Evolutionary conservation across 176 grass and related monocot species (phyloP).

Genomic region (Rhynchospora tenuis): DNA sequence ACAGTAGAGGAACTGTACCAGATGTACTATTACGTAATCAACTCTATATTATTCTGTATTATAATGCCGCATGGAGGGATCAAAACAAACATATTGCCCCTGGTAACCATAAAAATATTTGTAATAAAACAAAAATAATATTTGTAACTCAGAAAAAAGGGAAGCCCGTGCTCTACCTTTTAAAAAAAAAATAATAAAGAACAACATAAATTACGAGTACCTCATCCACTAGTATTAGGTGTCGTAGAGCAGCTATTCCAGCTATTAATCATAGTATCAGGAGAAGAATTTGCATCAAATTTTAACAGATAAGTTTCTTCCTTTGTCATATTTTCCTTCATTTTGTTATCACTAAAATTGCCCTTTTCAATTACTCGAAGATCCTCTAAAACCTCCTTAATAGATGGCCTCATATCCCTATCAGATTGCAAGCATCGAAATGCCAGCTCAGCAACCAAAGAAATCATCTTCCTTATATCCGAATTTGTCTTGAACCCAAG

Average conservation of each 20-base stretch:
- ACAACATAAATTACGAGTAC: not conserved
- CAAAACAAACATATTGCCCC: too few species aligned
- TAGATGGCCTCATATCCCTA: slow-evolving; percentile 51
- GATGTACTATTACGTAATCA: not conserved
- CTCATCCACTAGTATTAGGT: slow-evolving; percentile 45
- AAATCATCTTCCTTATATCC: slow-evolving; percentile 43
- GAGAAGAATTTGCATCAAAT: slow-evolving; percentile 22
- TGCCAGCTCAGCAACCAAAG: slow-evolving; percentile 54
- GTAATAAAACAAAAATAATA: not conserved
- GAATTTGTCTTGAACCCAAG: slow-evolving; percentile 34
- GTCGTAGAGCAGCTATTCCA: slow-evolving; percentile 48
- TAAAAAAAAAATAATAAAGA: too few species aligned
- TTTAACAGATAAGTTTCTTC: slow-evolving; percentile 39
- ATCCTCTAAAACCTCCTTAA: slow-evolving; percentile 63
- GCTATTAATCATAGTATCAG: slow-evolving; percentile 39
- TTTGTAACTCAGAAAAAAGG: not conserved
- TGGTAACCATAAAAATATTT: not conserved
- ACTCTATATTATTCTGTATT: not conserved
- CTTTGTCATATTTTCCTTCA: slow-evolving; percentile 15
- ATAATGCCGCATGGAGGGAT: too few species aligned
- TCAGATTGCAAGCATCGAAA: slow-evolving; percentile 72
- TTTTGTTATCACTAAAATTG: not conserved
- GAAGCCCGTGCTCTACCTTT: too few species aligned
- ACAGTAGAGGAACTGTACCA: not conserved
- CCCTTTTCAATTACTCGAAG: slow-evolving; percentile 42